Evolutionary conservation across 331 rosid species (phyloP).

Genomic region (Arachis monticola): DNA sequence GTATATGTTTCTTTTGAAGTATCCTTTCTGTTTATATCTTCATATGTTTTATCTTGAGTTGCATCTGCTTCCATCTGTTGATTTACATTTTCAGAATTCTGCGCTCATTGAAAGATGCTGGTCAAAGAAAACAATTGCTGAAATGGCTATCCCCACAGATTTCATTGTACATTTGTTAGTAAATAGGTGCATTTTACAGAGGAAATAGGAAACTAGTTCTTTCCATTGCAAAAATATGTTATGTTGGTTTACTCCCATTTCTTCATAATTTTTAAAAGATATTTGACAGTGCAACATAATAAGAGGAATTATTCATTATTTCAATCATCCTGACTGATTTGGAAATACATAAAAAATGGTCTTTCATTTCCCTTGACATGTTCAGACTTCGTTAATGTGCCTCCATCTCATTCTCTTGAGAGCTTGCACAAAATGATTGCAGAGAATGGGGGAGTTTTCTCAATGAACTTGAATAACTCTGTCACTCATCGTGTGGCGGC

Average conservation of each 20-base stretch:
- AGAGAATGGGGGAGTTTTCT: slow-evolving; percentile 94
- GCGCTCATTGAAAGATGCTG: slow-evolving; percentile 8
- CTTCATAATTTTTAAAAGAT: slow-evolving; percentile 1
- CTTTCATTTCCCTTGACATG: slow-evolving; percentile 60
- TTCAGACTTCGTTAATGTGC: slow-evolving; percentile 84
- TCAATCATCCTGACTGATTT: slow-evolving; percentile 16
- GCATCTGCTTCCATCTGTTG: slow-evolving; percentile 15
- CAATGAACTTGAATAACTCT: slow-evolving; percentile 86
- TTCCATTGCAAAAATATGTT: slow-evolving; percentile 23
- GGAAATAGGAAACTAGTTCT: neutral
- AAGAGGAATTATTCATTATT: slow-evolving; percentile 16
- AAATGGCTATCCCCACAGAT: slow-evolving; percentile 13
- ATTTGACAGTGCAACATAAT: slow-evolving; percentile 28
- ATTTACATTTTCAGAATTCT: neutral
- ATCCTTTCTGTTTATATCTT: slow-evolving; percentile 3
- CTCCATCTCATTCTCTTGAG: slow-evolving; percentile 76
- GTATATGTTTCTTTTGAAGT: slow-evolving; percentile 2
- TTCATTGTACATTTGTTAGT: slow-evolving; percentile 13
- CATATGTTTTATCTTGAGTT: neutral
- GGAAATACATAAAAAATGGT: slow-evolving; percentile 32
- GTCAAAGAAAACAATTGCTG: slow-evolving; percentile 24
- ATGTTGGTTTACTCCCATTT: slow-evolving; percentile 15
- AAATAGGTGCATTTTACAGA: neutral
- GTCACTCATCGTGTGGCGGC: slow-evolving; percentile 92
- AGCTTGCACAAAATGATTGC: slow-evolving; percentile 81